Evolutionary conservation across 495 filamentous ascomycete genomes (phyloP).

Genomic region (Neurospora tetrasperma): DNA sequence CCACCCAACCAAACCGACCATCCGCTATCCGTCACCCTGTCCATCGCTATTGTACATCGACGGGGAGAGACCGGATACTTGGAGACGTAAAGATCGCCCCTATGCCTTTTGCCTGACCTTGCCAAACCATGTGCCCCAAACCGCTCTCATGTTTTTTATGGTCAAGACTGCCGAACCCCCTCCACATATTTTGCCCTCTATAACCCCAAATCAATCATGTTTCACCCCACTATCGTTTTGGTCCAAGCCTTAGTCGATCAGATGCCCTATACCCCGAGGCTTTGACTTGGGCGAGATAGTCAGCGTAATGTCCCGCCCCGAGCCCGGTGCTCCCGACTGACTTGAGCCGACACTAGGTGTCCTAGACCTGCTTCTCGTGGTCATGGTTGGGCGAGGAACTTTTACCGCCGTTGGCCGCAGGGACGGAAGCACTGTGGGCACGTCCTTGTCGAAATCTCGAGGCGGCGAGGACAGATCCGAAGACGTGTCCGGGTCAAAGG

Average conservation of each 20-base stretch:
- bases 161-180: neutral
- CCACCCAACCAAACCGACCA: neutral
- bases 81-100: neutral
- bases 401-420: slow-evolving; percentile 12
- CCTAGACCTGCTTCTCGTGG: neutral
- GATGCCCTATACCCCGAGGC: slow-evolving; percentile 29
- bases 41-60: neutral
- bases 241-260: slow-evolving; percentile 26
- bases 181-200: neutral
- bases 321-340: neutral
- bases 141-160: neutral
- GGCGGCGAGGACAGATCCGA: slow-evolving; percentile 17
- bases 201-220: neutral
- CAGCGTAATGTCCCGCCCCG: slow-evolving; percentile 4
- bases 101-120: neutral
- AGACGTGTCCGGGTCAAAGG: slow-evolving; percentile 6
- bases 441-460: slow-evolving; percentile 6
- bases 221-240: neutral
- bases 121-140: neutral
- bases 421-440: slow-evolving; percentile 10
- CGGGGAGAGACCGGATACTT: neutral
- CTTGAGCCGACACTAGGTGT: slow-evolving; percentile 3
- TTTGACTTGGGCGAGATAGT: slow-evolving; percentile 36
- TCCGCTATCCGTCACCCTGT: neutral
- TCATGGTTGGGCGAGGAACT: neutral